Base-by-base conservation (phyloP, 2,329 filamentous ascomycete genomes). In the Ceratocystis destructans region DNA sequence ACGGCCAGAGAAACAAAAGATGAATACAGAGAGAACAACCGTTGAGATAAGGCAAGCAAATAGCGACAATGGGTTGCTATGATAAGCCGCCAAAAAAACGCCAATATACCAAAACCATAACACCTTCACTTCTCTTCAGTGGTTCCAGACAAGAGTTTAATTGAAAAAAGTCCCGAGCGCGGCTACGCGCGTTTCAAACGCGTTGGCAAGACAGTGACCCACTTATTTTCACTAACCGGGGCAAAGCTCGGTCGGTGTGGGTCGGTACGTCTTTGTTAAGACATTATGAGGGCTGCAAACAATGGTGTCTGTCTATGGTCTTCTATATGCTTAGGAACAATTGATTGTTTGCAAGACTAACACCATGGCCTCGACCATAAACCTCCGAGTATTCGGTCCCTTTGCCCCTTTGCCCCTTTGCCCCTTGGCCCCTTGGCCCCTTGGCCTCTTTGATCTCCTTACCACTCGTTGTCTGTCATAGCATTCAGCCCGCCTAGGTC, bases 401-500 rank as follows among this genome's bases (percentile, higher is more conserved):
- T 41, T 44, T 45, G 5, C 37, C 41, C 59, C 22, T 41, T 44
- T 28, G 12, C 37, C 41, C 8, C 59, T 25, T n/a, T 63, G 10
- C n/a, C n/a, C n/a, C n/a, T n/a, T n/a, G 17, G 20, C 31, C 25
- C 59, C 22, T 41, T 44, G 28, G 5, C 37, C 41, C 59, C 22
- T 41, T 44, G 28, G 12, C 37, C 41, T 3, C 59, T 25, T n/a
- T 63, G 10, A 25, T 28, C 20, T 10, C 31, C 48, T 44, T 37
- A 68, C 67, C 67, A 53, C 25, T 33, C 46, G 12, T 46, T 55
- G 3, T 66, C 48, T 77, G 75, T 83, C 77, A 84, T 81, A 65
- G 79, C 75, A 71, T 82, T 76, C 69, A 85, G 71, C 2, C 79
- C 82, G 2, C 80, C 81, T 4, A 84, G 70, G 66, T 85, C 82